Conservation (phyloP, 225 moss, liverwort and hornwort species). For the Asterella californica region DNA sequence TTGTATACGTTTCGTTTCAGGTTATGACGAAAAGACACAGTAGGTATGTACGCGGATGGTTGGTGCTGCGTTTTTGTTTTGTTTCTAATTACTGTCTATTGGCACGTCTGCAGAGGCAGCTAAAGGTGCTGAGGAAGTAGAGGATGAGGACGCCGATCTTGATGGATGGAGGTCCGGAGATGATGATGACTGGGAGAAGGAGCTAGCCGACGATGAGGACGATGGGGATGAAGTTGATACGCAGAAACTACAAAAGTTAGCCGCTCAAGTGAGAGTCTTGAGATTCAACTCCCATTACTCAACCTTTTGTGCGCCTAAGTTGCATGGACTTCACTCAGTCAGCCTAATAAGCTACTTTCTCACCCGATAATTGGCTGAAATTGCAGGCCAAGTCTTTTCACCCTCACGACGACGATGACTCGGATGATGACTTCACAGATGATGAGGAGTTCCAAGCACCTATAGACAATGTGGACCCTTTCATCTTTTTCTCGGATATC, state of each 20-base stretch:
- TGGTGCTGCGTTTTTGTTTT: not conserved
- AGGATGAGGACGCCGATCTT: slow-evolving; percentile 75
- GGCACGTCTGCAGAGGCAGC: slow-evolving; percentile 55
- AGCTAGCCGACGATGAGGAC: slow-evolving; percentile 78
- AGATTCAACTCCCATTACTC: not conserved
- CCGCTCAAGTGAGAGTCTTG: slow-evolving; percentile 71
- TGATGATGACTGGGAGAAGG: slow-evolving; percentile 92
- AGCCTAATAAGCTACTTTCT: not conserved
- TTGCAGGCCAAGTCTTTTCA: slow-evolving; percentile 74
- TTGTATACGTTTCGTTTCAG: not conserved
- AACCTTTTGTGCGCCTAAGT: not conserved
- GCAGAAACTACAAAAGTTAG: slow-evolving; percentile 78
- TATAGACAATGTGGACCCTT: slow-evolving; percentile 90
- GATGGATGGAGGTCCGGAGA: slow-evolving; percentile 88
- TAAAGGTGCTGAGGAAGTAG: slow-evolving; percentile 59
- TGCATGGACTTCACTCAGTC: not conserved
- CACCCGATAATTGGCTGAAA: not conserved
- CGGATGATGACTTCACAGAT: slow-evolving; percentile 87
- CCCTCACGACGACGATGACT: slow-evolving; percentile 79
- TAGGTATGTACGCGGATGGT: not conserved
- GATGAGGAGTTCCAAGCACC: slow-evolving; percentile 99
- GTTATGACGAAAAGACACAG: not conserved
- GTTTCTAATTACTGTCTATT: not conserved
- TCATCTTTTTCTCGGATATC: slow-evolving; percentile 88
- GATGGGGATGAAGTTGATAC: slow-evolving; percentile 86